Base-by-base conservation (phyloP, 2,329 filamentous ascomycete genomes). In the Xylaria sp. region DNA sequence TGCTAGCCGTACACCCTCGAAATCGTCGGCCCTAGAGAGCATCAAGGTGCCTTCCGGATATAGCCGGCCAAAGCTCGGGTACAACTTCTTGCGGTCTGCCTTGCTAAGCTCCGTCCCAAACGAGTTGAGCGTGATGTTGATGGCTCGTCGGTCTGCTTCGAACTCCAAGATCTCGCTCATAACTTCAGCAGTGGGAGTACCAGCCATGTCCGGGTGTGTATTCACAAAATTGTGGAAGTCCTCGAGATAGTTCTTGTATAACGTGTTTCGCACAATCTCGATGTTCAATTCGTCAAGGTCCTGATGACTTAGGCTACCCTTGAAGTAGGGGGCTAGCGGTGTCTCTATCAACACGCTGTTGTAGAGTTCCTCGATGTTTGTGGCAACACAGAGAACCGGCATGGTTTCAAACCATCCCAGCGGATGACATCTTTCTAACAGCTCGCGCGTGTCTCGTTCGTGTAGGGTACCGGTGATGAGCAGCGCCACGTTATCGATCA, bases 191-290 rank as follows among this genome's bases (percentile, higher is more conserved):
- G 95, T 99, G 0, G 95, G 93, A 6, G 93, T 96, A 37, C 92
- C 91, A 37, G 85, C 84, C 79, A 98, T 90, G 41, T 96, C 94
- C 0, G 93, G 83, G 73, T 97, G 87, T 9, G 89, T 90, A 79
- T 94, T 97, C 78, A 98, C 90, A 76, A 97, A 99, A 67, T 90
- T 85, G 81, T 98, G 87, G 77, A 99, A 99, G 76, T 98, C 95
- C 76, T 99, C 95, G 7, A 99, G 86, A 76, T 99, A 99, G 83
- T 98, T 98, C 85, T 99, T 99, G 84, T 98, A 99, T 35, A 99
- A 83, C 0, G 93, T 99, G 79, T 99, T 99, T 67, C 96, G 90
- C 60, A 99, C 91, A 77, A 99, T 99, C 80, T 99, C 95, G 72
- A 99, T 99, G 81, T 99, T 99, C 73, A 99, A 84, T 82, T 99